Evolutionary conservation across 768 basidiomycete genomes (phyloP), one percentile per base, ranked within the genome.

Genomic region (Russula compacta): DNA sequence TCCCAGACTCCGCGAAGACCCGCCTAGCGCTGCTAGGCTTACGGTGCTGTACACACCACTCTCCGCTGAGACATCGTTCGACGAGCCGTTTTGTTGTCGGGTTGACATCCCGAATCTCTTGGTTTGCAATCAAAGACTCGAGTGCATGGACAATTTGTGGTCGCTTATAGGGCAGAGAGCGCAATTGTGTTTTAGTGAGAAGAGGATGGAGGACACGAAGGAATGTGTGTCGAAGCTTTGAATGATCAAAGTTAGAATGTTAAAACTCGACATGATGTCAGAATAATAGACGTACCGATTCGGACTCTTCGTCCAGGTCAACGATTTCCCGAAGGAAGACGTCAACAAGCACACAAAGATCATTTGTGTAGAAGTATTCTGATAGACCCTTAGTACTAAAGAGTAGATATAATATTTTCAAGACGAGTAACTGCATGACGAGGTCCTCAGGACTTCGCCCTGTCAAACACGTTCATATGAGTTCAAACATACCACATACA

Each of bases 351-450:
- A 99, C 97, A 67, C 92, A 83, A 36, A 99, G 78, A 68, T 99
- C 97, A 69, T 99, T 99, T 15, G 94, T 98, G 73, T 97, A 99
- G 69, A 99, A 98, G 71, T 92, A 98, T 71, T 98, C 94, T 6
- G 87, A 86, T 11, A 93, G 94, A 36, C 87, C 92, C 64, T 86
- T 85, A 2, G 92, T 97, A 15, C 93, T 95, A 72, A 98, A 98
- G 10, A 99, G 80, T 7, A 98, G 82, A 71, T 95, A 99, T 2
- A 99, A 80, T 43, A 98, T 81, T 73, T 99, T 99, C 68, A 99
- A 78, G 53, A 98, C 87, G 56, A 98, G 79, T 17, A 98, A 76
- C 66, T 97, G 93, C 85, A 95, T 92, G 75, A 93, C 97, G 17
- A 92, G 76, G 69, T 93, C 95, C 68, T 99, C 97, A 7, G 90